Evolutionary conservation across 1,284 basidiomycete species (phyloP).

Genomic region (Ustilago hordei): DNA sequence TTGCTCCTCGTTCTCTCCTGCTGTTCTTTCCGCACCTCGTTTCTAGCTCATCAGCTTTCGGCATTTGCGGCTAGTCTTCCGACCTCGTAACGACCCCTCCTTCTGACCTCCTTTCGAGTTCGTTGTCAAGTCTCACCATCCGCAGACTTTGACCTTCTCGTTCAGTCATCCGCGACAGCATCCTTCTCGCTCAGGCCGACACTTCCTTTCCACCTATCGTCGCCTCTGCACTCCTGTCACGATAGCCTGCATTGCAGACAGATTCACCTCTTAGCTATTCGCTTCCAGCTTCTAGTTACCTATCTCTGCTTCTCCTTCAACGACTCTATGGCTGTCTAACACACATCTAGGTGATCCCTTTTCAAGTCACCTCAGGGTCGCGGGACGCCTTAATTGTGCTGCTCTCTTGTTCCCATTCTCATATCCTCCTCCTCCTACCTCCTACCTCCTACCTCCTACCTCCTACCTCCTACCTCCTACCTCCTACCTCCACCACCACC

Average conservation of each 20-base stretch:
- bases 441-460: too few species aligned
- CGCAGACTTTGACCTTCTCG: background rate
- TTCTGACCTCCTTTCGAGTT: slow-evolving; percentile 1
- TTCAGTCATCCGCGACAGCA: background rate
- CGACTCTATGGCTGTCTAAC: slow-evolving; percentile 38
- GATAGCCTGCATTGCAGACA: background rate
- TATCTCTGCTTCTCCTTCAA: slow-evolving; percentile 12
- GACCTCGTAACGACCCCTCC: slow-evolving; percentile 11
- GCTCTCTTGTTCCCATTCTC: slow-evolving; percentile 29
- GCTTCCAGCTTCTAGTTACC: background rate
- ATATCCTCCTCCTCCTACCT: background rate
- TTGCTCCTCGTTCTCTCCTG: slow-evolving; percentile 2
- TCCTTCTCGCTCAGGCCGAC: slow-evolving; percentile 3
- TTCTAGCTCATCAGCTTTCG: background rate
- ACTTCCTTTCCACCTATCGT: background rate
- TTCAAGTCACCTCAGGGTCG: slow-evolving; percentile 29
- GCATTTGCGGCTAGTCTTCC: background rate
- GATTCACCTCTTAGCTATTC: background rate
- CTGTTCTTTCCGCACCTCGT: slow-evolving; percentile 23
- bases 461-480: too few species aligned
- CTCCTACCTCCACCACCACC: background rate
- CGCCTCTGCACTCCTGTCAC: background rate
- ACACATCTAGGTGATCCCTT: slow-evolving; percentile 34
- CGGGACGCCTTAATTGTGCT: slow-evolving; percentile 57
- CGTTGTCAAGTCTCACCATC: background rate